Evolutionary conservation across 768 basidiomycete species (phyloP).

Genomic region (Rickenella mellea): DNA sequence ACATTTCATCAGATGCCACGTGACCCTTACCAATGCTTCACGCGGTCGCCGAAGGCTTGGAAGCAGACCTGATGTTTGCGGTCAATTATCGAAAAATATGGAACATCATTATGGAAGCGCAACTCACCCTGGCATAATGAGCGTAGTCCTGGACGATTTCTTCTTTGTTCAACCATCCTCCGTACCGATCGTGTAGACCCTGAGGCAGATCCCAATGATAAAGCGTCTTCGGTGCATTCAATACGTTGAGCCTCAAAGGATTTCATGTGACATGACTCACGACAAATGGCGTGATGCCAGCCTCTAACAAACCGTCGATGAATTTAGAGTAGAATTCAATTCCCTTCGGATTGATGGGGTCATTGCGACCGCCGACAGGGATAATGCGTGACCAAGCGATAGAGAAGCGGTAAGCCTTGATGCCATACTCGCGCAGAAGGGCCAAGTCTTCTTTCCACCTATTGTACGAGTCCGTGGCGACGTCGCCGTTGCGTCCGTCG

Average conservation of each 20-base stretch:
- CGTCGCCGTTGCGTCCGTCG: conserved; percentile 59
- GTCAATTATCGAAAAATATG: no score
- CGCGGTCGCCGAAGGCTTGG: conserved; percentile 63
- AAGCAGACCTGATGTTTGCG: conserved; percentile 70
- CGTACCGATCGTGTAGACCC: conserved; percentile 62
- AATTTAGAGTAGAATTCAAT: conserved; percentile 62
- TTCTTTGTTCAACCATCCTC: conserved; percentile 66
- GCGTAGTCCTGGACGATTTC: conserved; percentile 60
- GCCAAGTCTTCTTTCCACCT: conserved; percentile 61
- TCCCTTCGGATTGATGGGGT: conserved; percentile 62
- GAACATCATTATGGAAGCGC: no score
- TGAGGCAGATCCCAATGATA: conserved; percentile 80
- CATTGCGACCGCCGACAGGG: conserved; percentile 61
- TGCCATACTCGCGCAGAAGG: conserved; percentile 52
- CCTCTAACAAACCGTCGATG: conserved; percentile 55
- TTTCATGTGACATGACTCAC: conserved; percentile 25
- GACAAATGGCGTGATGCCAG: conserved; percentile 60
- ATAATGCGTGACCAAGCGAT: conserved; percentile 71
- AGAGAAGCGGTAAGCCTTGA: conserved; percentile 69
- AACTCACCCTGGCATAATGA: conserved; percentile 43
- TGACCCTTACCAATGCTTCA: conserved; percentile 53
- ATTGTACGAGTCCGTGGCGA: conserved; percentile 63
- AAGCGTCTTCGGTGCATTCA: conserved; percentile 35
- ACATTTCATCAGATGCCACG: conserved; percentile 1
- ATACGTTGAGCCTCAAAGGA: background rate